These are phyloP conservation scores for Wickerhamomyces pijperi DNA, from an alignment of 805 yeast species.

Conservation along the genomic window DNA sequence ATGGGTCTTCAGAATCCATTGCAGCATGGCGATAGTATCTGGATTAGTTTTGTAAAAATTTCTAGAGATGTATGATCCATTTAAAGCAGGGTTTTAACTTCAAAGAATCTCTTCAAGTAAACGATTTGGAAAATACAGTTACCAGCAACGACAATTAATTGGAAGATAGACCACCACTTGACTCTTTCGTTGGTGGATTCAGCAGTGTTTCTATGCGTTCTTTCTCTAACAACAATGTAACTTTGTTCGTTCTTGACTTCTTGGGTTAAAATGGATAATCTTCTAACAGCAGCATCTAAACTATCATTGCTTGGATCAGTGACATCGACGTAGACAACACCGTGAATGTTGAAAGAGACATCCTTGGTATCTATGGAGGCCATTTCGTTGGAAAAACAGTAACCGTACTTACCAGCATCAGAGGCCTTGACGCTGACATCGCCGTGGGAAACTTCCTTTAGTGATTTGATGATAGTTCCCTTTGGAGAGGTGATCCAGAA, in stretches of 20 bases:
- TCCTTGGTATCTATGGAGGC: conserved; percentile 67
- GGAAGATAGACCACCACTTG: conserved; percentile 96
- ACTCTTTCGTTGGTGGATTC: conserved; percentile 95
- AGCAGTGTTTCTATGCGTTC: conserved; percentile 97
- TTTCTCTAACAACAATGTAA: conserved; percentile 89
- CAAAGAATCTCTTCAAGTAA: conserved; percentile 89
- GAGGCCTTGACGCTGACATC: conserved; percentile 60
- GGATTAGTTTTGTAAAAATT: background rate
- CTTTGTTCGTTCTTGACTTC: conserved; percentile 87
- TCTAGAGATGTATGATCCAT: background rate
- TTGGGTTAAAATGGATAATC: conserved; percentile 61
- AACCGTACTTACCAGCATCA: conserved; percentile 62
- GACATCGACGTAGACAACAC: conserved; percentile 75
- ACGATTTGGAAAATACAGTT: conserved; percentile 90
- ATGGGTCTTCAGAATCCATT: background rate
- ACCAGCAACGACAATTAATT: conserved; percentile 70
- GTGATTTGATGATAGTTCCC: conserved; percentile 38
- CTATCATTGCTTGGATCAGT: conserved; percentile 68
- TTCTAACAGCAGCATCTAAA: conserved; percentile 74
- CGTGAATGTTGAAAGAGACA: conserved; percentile 91
- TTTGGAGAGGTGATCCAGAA: conserved; percentile 29
- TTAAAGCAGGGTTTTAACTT: conserved; percentile 82
- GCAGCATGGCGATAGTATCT: background rate
- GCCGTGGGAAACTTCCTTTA: conserved; percentile 63
- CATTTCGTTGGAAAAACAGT: conserved; percentile 87